A percentile compares a stretch with the other conserved stretches of the same genome.
Evolutionary conservation across 768 basidiomycete genomes (phyloP).

Genomic region (Mycena rebaudengoi): DNA sequence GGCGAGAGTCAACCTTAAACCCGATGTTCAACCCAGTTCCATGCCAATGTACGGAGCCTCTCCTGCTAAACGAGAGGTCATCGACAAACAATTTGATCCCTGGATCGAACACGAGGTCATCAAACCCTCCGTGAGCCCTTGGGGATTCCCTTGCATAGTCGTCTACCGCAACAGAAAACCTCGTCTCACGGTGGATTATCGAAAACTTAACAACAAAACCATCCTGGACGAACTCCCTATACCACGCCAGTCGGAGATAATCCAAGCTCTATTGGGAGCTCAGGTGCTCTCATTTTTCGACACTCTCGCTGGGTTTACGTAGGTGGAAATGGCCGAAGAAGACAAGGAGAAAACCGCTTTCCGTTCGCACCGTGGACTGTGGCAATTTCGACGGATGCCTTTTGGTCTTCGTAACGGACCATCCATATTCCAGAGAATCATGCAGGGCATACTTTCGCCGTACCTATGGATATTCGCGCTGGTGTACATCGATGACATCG

Average conservation of each 20-base stretch:
- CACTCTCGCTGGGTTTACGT: constrained; percentile 41
- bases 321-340: constrained; percentile 32
- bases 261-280: constrained; percentile 31
- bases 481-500: constrained; percentile 37
- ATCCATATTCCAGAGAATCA: not conserved
- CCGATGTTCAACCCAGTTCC: constrained; percentile 25
- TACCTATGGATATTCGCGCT: constrained; percentile 10
- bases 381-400: constrained; percentile 32
- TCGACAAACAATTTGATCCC: constrained; percentile 36
- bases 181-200: constrained; percentile 43
- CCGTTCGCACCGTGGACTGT: constrained; percentile 38
- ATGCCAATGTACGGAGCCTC: constrained; percentile 33
- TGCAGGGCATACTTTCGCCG: not conserved
- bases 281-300: constrained; percentile 25
- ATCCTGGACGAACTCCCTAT: constrained; percentile 39
- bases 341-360: constrained; percentile 39
- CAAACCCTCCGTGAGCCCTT: constrained; percentile 36
- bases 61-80: constrained; percentile 31
- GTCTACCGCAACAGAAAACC: constrained; percentile 48
- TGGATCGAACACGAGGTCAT: constrained; percentile 41
- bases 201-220: constrained; percentile 16
- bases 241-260: constrained; percentile 33
- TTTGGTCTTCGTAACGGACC: constrained; percentile 1
- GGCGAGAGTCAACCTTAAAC: constrained; percentile 27
- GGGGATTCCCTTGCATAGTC: constrained; percentile 32